phyloP scores from a whole-genome alignment of 1,284 basidiomycete species.

The Porodaedalea pini region DNA sequence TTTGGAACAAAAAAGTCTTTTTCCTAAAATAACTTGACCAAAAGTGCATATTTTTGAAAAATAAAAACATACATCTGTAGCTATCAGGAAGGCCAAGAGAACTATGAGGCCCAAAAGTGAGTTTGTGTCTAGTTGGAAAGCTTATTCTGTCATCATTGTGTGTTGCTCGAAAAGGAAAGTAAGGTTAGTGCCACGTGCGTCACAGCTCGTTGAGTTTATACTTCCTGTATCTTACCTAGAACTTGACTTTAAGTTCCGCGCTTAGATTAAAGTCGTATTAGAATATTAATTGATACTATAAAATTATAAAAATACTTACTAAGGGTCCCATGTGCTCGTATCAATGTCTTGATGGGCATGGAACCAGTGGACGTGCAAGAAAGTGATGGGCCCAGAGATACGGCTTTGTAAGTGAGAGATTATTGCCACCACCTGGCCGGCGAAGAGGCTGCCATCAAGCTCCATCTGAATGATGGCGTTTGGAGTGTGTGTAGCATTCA shows the following conservation, averaged over 20 bases:
- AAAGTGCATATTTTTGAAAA: too few species aligned
- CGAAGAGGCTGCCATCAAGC: neutral
- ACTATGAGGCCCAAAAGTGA: too few species aligned
- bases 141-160: too few species aligned
- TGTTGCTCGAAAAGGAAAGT: too few species aligned
- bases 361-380: slow-evolving; percentile 12
- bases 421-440: slow-evolving; percentile 1
- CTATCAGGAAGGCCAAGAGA: too few species aligned
- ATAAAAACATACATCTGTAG: too few species aligned
- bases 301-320: slow-evolving; percentile 1
- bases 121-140: too few species aligned
- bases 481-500: neutral
- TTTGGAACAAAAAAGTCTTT: too few species aligned
- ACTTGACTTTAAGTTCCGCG: slow-evolving; percentile 8
- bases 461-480: slow-evolving; percentile 13
- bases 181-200: too few species aligned
- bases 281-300: neutral
- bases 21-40: too few species aligned
- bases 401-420: neutral
- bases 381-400: neutral
- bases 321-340: slow-evolving; percentile 5
- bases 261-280: neutral
- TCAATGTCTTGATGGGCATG: neutral
- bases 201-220: too few species aligned
- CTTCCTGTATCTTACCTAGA: too few species aligned